Evolutionary conservation across 768 basidiomycete genomes (phyloP).

Genomic region (Termitomyces sp.): DNA sequence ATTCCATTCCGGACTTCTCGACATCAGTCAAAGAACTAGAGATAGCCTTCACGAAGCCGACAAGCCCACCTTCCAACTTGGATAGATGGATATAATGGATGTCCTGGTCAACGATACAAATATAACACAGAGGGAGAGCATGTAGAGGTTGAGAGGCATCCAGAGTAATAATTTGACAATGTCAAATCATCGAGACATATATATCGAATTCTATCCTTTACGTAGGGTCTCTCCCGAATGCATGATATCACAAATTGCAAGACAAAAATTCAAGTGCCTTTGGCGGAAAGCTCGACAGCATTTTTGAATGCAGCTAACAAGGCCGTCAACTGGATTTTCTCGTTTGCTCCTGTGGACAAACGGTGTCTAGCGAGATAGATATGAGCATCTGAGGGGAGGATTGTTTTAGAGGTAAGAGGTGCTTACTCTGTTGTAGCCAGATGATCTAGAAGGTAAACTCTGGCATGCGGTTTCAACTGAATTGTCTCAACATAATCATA

Average conservation of each 20-base stretch:
- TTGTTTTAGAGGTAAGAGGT: slow-evolving; percentile 6
- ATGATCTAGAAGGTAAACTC: slow-evolving; percentile 88
- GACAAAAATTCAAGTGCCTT: slow-evolving; percentile 17
- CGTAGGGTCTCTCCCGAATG: not conserved
- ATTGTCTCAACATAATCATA: slow-evolving; percentile 88
- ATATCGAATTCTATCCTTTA: not conserved
- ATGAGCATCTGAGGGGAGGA: not conserved
- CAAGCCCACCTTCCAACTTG: not conserved
- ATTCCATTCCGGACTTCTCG: too few species aligned
- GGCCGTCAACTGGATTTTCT: slow-evolving; percentile 92
- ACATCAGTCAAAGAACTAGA: not conserved
- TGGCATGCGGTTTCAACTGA: slow-evolving; percentile 80
- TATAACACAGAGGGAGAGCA: not conserved
- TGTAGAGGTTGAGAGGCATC: not conserved
- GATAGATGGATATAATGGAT: not conserved
- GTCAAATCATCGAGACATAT: too few species aligned
- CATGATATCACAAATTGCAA: not conserved
- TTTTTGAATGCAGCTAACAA: slow-evolving; percentile 92
- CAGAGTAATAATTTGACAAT: not conserved
- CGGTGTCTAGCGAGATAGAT: slow-evolving; percentile 56
- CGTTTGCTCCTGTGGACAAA: slow-evolving; percentile 85
- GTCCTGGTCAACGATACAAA: not conserved
- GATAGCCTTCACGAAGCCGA: not conserved
- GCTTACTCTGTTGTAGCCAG: slow-evolving; percentile 94
- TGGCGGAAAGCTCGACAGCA: slow-evolving; percentile 71